Evolutionary conservation across 179 eudicot species (phyloP).

Genomic region (Actinidia chinensis): DNA sequence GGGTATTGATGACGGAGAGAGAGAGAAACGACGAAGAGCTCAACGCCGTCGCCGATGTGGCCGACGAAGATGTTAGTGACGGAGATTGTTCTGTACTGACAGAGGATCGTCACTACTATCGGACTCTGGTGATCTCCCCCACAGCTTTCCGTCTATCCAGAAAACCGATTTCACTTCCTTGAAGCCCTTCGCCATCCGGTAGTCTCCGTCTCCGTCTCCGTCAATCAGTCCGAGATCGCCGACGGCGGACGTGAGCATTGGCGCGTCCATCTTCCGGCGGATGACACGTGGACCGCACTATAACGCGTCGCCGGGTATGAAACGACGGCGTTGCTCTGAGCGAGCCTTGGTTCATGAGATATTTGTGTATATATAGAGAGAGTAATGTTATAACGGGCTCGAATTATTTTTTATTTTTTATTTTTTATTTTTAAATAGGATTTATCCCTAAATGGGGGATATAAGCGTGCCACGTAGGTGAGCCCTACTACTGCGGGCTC

Average conservation of each 20-base stretch:
- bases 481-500: no score
- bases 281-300: not conserved
- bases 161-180: slow-evolving; percentile 35
- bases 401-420: no score
- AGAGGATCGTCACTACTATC: slow-evolving; percentile 42
- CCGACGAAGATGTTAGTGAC: slow-evolving; percentile 60
- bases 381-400: no score
- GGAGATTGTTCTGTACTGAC: slow-evolving; percentile 44
- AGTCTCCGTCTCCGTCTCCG: slow-evolving; percentile 50
- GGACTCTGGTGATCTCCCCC: slow-evolving; percentile 63
- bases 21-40: slow-evolving; percentile 66
- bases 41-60: slow-evolving; percentile 57
- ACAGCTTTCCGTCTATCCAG: slow-evolving; percentile 44
- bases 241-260: slow-evolving; percentile 20
- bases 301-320: no score
- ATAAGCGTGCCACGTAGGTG: no score
- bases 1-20: slow-evolving; percentile 45
- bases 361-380: no score
- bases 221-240: slow-evolving; percentile 23
- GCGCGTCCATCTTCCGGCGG: slow-evolving; percentile 22
- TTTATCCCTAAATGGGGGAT: no score
- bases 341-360: no score
- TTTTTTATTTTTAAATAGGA: no score
- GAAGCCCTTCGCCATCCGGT: slow-evolving; percentile 29
- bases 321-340: no score